Base-by-base conservation (phyloP, 2,329 filamentous ascomycete species). In the Macrophomina pseudophaseolina region DNA sequence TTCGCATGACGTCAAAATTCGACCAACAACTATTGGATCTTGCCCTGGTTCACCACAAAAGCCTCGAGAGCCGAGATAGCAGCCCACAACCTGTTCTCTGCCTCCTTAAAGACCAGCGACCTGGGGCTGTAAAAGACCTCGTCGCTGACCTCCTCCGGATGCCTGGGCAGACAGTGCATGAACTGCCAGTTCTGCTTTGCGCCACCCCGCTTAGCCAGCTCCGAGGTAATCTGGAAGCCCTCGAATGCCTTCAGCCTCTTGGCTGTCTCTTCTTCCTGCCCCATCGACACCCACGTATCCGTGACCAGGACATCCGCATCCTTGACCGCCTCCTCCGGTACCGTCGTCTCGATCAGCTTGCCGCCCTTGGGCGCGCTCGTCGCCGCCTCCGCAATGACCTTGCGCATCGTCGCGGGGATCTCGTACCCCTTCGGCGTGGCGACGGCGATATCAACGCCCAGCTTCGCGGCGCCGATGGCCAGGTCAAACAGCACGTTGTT, bases 281-380 rank as follows among this genome's bases (percentile, higher is more conserved):
- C 95, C 95, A 99, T 99, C 1, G 93, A 97, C 38, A 99, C 87
- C 95, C 95, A 99, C 0, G 95, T 99, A 75, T 99, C 95, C 0
- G 95, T 99, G 28, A 98, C 93, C 67, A 99, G 83, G 64, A 98
- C 86, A 76, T 99, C 91, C 3, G 95, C 94, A 70, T 90, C 83
- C 81, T 91, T 91, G 75, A 97, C 88, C 1, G 85, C 95, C 74
- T 97, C 92, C 76, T 95, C 92, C 0, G 94, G 95, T 0, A 91
- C 82, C 28, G 85, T 90, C 0, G 92, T 96, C 79, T 97, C 91
- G 5, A 81, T 82, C 40, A 97, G 84, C 71, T 85, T 88, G 16
- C 91, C 91, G 1, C 89, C 84, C 0, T 81, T 84, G 16, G 81
- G 72, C 5, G 90, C 82, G 5, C 73, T 75, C 16, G 84, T 74